Evolutionary conservation across 1,284 basidiomycete species (phyloP).

Genomic region (Fomitopsis palustris): DNA sequence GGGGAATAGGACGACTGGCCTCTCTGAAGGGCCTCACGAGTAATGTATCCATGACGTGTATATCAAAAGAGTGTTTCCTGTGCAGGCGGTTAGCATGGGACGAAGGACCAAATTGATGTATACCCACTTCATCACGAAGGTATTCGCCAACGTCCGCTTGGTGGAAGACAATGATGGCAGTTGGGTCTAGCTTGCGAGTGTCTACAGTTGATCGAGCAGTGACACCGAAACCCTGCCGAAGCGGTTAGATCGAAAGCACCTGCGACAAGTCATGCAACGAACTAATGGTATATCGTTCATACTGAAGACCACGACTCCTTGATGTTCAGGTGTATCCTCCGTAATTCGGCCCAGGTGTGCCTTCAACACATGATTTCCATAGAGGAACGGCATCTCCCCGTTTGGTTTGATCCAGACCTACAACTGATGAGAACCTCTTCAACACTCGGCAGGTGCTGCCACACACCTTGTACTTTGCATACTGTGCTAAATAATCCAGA

Average conservation of each 20-base stretch:
- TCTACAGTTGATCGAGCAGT: conserved; percentile 95
- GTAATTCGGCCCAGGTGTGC: conserved; percentile 99
- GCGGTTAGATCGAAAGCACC: not conserved
- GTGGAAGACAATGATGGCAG: conserved; percentile 97
- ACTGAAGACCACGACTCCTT: conserved; percentile 95
- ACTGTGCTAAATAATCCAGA: conserved; percentile 92
- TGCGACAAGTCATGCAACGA: conserved; percentile 23
- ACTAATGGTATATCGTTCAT: conserved; percentile 95
- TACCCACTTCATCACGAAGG: conserved; percentile 85
- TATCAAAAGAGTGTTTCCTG: conserved; percentile 72
- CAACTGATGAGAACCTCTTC: not conserved
- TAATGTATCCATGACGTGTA: not conserved
- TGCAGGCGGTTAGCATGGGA: conserved; percentile 3
- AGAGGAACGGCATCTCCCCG: conserved; percentile 98
- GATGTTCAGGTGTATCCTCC: conserved; percentile 98
- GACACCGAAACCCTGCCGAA: conserved; percentile 88
- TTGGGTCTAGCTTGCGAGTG: conserved; percentile 97
- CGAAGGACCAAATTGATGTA: not conserved
- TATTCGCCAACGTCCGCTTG: conserved; percentile 99
- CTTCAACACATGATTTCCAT: conserved; percentile 98
- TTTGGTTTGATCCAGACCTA: conserved; percentile 99
- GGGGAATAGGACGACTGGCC: not conserved
- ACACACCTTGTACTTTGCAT: conserved; percentile 95
- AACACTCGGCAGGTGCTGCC: not conserved
- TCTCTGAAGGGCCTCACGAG: conserved; percentile 11